Percentiles rank a stretch among this genome's conserved stretches.
Conservation (phyloP, 352 stramenopile genomes). For the Pythium scleroteichum region DNA sequence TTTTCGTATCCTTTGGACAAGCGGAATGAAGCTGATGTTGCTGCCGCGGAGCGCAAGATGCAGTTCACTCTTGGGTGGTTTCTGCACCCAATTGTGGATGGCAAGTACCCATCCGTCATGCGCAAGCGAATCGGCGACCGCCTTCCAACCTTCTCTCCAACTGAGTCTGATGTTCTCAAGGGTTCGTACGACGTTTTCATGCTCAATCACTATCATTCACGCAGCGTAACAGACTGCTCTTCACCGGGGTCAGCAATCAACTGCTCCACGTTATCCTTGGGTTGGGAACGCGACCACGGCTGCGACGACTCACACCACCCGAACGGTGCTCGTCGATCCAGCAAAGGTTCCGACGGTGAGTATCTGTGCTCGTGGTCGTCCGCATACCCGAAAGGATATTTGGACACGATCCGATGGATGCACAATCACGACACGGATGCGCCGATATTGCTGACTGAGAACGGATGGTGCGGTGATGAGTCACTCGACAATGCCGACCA, state of each 20-base stretch:
- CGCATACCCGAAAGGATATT: conserved; percentile 55
- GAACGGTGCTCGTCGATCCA: conserved; percentile 56
- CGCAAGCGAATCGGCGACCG: conserved; percentile 63
- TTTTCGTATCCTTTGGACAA: conserved; percentile 74
- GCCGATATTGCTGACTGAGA: conserved; percentile 64
- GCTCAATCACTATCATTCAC: conserved; percentile 92
- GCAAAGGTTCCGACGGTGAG: conserved; percentile 37
- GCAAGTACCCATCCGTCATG: conserved; percentile 94
- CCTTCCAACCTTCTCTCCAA: conserved; percentile 85
- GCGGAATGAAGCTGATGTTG: conserved; percentile 39
- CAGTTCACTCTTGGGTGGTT: conserved; percentile 93
- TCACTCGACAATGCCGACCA: conserved; percentile 60
- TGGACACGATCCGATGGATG: conserved; percentile 63
- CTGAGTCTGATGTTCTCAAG: conserved; percentile 73
- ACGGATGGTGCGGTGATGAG: conserved; percentile 70
- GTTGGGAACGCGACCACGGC: conserved; percentile 50
- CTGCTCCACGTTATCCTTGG: conserved; percentile 39
- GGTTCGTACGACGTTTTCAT: conserved; percentile 94
- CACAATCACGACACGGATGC: conserved; percentile 42
- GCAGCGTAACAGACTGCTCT: conserved; percentile 10
- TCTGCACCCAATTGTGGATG: conserved; percentile 86
- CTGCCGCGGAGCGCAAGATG: conserved; percentile 80
- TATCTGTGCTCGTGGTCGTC: conserved; percentile 48
- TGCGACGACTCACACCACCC: conserved; percentile 56
- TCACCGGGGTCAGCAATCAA: conserved; percentile 55